Evolutionary conservation across 164 flowering plant species (phyloP), one percentile per base, ranked within the genome.

Genomic region (Aristolochia fimbriata): DNA sequence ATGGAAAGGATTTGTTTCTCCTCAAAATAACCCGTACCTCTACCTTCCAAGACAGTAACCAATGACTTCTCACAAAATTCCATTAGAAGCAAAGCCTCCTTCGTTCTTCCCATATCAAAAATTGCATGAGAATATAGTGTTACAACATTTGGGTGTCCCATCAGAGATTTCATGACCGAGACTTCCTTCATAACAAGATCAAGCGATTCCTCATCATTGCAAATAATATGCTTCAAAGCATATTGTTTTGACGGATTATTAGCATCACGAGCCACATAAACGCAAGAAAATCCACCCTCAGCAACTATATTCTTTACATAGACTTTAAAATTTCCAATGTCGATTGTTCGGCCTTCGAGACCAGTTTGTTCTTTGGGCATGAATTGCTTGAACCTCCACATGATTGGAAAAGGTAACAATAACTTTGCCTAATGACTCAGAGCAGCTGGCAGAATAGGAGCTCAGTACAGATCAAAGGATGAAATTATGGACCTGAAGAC

Each of bases 351-450:
- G 37, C 97, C 97, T 63, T 94, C 99, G 37, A 91, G 90, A 27
- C 97, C 97, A 51, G 76, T 62, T 47, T 77, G 91, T 46, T 94
- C 99, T 63, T 91, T 94, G 2, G 72, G 88, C 76, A 63, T 68
- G 73, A 94, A 94, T 2, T 85, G 93, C 59, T 88, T 94, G 76
- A 94, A 86, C 67, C 75, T 88, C 99, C 99, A 88, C 99, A 94
- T 91, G 64, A 23, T 78, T 51, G n/a, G 47, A 33, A 37, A 37
- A 37, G 43, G 43, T 37, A 37, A 10, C 1, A 37, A 37, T 7
- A 3, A 5, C 43, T 37, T 37, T 37, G 43, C 43, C 43, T 37
- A 5, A 37, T 7, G 43, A 37, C 11, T 37, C 43, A 7, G 8
- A 37, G 37, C 10, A 37, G 43, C 43, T 7, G 43, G 43, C 9